Conservation (phyloP, 768 basidiomycete species). For the Trametes coccinea region DNA sequence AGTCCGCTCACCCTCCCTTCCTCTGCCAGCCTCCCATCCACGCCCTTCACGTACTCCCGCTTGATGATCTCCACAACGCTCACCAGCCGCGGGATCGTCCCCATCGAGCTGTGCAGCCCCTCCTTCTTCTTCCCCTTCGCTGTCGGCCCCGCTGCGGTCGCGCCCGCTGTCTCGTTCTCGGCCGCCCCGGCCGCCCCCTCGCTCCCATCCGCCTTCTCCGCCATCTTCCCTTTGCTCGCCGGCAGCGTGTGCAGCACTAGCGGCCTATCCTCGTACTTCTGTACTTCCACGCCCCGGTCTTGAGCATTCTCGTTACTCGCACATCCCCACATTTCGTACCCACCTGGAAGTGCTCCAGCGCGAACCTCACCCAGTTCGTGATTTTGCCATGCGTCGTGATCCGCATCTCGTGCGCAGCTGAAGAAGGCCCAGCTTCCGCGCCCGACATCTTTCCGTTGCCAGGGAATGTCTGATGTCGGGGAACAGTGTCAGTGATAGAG, state of each 20-base stretch:
- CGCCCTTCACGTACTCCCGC: slow-evolving; percentile 65
- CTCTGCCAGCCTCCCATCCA: slow-evolving; percentile 45
- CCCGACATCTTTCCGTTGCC: neutral
- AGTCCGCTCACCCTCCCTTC: slow-evolving; percentile 47
- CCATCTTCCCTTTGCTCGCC: slow-evolving; percentile 14
- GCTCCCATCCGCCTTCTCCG: neutral
- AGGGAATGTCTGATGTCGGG: neutral
- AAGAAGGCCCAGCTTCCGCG: slow-evolving; percentile 12
- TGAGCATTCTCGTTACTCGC: neutral
- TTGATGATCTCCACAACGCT: slow-evolving; percentile 85
- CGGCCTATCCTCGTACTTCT: slow-evolving; percentile 51
- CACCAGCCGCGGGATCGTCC: slow-evolving; percentile 61
- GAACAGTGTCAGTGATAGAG: neutral
- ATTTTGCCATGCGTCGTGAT: slow-evolving; percentile 41
- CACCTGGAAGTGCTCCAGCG: slow-evolving; percentile 40
- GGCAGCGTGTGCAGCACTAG: slow-evolving; percentile 65
- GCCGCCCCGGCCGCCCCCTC: neutral
- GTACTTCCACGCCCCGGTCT: neutral
- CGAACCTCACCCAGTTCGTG: slow-evolving; percentile 37
- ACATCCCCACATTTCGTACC: neutral
- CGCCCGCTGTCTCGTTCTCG: neutral
- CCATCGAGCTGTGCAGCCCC: slow-evolving; percentile 38
- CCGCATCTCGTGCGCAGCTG: slow-evolving; percentile 34
- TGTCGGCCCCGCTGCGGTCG: slow-evolving; percentile 9
- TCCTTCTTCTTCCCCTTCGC: slow-evolving; percentile 11